A percentile compares a stretch with the other conserved stretches of the same genome.
phyloP scores from a whole-genome alignment of 1,139 yeast genomes.

The Kodamaea sp. region DNA sequence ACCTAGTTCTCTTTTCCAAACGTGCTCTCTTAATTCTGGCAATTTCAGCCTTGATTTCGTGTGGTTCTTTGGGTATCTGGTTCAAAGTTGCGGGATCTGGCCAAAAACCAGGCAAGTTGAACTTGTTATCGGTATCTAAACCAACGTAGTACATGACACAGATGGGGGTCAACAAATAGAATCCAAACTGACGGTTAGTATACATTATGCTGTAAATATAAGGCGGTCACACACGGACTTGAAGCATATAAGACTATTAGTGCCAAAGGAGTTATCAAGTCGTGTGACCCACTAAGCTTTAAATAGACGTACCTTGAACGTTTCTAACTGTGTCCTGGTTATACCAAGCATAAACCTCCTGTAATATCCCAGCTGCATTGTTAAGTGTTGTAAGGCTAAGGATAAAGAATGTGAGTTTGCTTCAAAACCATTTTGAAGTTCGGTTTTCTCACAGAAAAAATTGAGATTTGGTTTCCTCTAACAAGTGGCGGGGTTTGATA shows the following conservation, averaged over 20 bases:
- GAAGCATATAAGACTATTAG: too few relatives aligned
- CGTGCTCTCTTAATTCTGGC: conserved; percentile 82
- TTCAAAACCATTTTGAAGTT: too few relatives aligned
- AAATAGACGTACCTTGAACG: conserved; percentile 61
- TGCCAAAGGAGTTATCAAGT: too few relatives aligned
- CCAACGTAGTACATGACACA: conserved; percentile 91
- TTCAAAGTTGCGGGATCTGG: conserved; percentile 93
- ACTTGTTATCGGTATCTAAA: conserved; percentile 81
- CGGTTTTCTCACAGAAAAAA: too few relatives aligned
- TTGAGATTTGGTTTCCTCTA: too few relatives aligned
- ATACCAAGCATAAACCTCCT: conserved; percentile 37
- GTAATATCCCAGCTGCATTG: conserved; percentile 20
- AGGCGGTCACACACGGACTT: too few relatives aligned
- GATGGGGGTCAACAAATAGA: conserved; percentile 83
- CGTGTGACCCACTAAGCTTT: too few relatives aligned
- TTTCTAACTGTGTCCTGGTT: conserved; percentile 65
- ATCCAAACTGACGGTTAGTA: conserved; percentile 59
- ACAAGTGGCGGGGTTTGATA: too few relatives aligned
- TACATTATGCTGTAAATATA: too few relatives aligned
- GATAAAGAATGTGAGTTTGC: not conserved
- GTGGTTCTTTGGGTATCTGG: conserved; percentile 89
- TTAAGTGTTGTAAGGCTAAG: conserved; percentile 2
- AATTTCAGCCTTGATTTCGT: conserved; percentile 86
- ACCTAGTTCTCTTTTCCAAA: conserved; percentile 66
- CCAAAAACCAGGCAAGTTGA: conserved; percentile 95